Evolutionary conservation across 768 basidiomycete species (phyloP).

Genomic region (Leccinum broughii): DNA sequence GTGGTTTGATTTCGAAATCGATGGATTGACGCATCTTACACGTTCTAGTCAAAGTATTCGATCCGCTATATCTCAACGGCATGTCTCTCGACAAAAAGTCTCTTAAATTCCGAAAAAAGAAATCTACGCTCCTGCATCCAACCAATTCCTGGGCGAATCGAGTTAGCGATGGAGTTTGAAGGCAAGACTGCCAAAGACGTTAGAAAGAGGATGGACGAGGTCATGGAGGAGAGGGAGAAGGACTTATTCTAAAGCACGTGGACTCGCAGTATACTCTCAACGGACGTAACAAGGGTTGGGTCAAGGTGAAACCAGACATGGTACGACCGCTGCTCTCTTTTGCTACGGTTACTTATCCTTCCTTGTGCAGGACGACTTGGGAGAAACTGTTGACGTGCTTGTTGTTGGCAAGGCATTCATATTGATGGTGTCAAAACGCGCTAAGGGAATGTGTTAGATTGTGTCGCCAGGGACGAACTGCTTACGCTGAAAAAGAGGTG

Average conservation of each 20-base stretch:
- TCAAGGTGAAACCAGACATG: conserved; percentile 92
- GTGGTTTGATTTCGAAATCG: conserved; percentile 28
- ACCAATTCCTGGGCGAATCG: conserved; percentile 75
- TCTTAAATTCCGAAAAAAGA: conserved; percentile 70
- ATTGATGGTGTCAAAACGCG: not conserved
- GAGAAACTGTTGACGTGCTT: conserved; percentile 88
- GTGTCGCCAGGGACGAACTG: conserved; percentile 53
- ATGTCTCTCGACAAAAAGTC: conserved; percentile 72
- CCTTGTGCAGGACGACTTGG: conserved; percentile 72
- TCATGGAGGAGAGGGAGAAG: conserved; percentile 87
- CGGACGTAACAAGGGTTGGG: conserved; percentile 88
- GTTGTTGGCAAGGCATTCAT: conserved; percentile 66
- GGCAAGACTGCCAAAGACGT: conserved; percentile 85
- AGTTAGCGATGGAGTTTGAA: conserved; percentile 69
- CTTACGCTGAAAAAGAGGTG: conserved; percentile 72
- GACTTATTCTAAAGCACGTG: conserved; percentile 88
- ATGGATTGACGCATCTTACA: not conserved
- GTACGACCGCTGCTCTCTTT: conserved; percentile 36
- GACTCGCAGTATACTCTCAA: conserved; percentile 80
- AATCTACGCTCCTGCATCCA: conserved; percentile 70
- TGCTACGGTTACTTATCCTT: conserved; percentile 1
- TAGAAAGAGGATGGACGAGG: conserved; percentile 71
- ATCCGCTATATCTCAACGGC: conserved; percentile 88
- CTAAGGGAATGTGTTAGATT: conserved; percentile 46
- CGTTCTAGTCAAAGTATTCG: conserved; percentile 90